These are phyloP conservation scores for Macrophomina tecta DNA, from an alignment of 2,329 filamentous ascomycete genomes.

Conservation along the genomic window DNA sequence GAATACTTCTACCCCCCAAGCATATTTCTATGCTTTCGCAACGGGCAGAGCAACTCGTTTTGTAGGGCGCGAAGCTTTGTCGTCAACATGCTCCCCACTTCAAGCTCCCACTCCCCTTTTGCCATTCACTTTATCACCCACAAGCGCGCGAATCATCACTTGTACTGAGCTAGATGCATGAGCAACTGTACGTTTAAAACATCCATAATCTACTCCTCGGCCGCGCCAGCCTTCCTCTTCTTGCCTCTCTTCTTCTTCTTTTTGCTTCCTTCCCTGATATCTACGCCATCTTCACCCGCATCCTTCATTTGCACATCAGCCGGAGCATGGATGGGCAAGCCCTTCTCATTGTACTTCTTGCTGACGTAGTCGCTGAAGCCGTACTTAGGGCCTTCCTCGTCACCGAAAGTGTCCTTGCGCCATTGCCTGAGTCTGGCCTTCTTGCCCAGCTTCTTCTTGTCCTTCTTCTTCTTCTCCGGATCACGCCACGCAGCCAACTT, in stretches of 20 bases:
- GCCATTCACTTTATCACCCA: no score
- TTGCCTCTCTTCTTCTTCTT: conserved; percentile 46
- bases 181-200: not conserved
- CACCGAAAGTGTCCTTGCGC: conserved; percentile 72
- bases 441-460: conserved; percentile 88
- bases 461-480: conserved; percentile 83
- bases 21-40: no score
- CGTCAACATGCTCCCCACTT: no score
- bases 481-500: conserved; percentile 92
- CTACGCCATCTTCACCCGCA: conserved; percentile 43
- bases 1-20: no score
- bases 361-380: conserved; percentile 44
- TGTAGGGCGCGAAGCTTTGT: no score
- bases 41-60: no score
- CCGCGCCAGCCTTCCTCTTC: conserved; percentile 39
- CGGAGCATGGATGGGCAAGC: conserved; percentile 20
- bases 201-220: conserved; percentile 21
- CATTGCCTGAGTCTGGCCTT: conserved; percentile 90
- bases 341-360: conserved; percentile 39
- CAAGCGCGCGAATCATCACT: no score
- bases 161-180: not conserved
- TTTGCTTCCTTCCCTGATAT: conserved; percentile 40
- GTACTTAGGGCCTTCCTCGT: conserved; percentile 58
- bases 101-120: no score
- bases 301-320: conserved; percentile 36